Percentiles rank a stretch among this genome's conserved stretches.
Evolutionary conservation across 1,284 basidiomycete genomes (phyloP).

Genomic region (Butyriboletus appendiculatus): DNA sequence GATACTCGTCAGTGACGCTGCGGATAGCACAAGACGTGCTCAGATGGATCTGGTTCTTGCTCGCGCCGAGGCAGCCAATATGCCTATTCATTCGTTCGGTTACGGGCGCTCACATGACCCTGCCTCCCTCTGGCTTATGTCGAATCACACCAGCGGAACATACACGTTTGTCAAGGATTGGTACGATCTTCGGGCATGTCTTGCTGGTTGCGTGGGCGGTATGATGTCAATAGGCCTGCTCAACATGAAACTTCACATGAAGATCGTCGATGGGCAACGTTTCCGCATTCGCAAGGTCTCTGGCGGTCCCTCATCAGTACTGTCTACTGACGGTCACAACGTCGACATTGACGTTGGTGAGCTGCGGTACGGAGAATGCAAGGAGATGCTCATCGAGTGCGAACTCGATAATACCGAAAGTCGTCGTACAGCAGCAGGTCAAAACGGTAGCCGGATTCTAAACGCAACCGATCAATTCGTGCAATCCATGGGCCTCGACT

Average conservation of each 20-base stretch:
- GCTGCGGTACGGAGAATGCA: conserved; percentile 86
- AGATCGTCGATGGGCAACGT: conserved; percentile 78
- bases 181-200: conserved; percentile 87
- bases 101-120: conserved; percentile 97
- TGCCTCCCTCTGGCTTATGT: conserved; percentile 97
- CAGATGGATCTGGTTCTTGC: conserved; percentile 98
- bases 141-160: conserved; percentile 95
- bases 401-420: conserved; percentile 81
- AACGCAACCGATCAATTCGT: conserved; percentile 82
- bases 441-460: conserved; percentile 41
- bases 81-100: conserved; percentile 95
- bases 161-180: conserved; percentile 97
- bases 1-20: conserved; percentile 89
- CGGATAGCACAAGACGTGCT: conserved; percentile 90
- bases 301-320: conserved; percentile 80
- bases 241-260: conserved; percentile 91
- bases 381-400: conserved; percentile 93
- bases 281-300: conserved; percentile 92
- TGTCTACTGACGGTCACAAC: conserved; percentile 86
- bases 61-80: conserved; percentile 92
- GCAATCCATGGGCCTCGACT: conserved; percentile 76
- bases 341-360: conserved; percentile 96
- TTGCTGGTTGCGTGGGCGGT: conserved; percentile 91
- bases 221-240: conserved; percentile 91
- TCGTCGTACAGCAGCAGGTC: conserved; percentile 31